Evolutionary conservation across 306 rosid genomes (phyloP).

Genomic region (Benincasa hispida): DNA sequence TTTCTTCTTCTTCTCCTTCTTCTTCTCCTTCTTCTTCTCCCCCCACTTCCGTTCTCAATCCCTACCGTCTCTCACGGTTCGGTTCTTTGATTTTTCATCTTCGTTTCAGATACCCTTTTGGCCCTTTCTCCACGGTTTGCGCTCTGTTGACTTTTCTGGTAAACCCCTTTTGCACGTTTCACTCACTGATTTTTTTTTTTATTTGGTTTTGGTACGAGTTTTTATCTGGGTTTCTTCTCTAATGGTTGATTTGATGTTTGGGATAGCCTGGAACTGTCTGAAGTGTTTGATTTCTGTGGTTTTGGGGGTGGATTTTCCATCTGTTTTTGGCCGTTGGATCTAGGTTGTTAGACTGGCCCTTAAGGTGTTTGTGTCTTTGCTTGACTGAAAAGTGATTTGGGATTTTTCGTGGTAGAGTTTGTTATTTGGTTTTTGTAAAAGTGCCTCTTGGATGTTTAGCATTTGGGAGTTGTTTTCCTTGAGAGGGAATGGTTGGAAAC

Average conservation of each 20-base stretch:
- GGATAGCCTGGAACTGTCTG: not conserved
- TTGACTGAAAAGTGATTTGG: not conserved
- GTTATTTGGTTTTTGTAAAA: not conserved
- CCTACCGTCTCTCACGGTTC: not conserved
- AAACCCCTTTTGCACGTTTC: conserved; percentile 4
- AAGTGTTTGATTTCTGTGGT: not conserved
- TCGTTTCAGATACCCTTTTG: conserved; percentile 14
- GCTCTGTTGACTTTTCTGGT: conserved; percentile 21
- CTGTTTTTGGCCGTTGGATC: not conserved
- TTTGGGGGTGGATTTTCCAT: not conserved
- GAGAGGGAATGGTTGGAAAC: not conserved
- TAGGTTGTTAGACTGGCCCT: not conserved
- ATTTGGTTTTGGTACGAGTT: not conserved
- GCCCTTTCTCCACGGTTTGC: conserved; percentile 19
- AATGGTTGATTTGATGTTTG: not conserved
- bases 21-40: not conserved
- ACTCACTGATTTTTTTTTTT: not conserved
- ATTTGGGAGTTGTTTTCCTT: conserved; percentile 10
- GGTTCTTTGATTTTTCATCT: conserved; percentile 19
- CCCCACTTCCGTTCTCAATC: not conserved
- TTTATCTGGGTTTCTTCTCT: not conserved
- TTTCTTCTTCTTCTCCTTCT: not conserved
- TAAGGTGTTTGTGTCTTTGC: not conserved
- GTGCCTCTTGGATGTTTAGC: not conserved
- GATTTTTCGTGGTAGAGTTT: not conserved